Conservation (phyloP, 148 eudicot genomes). For the Persicaria maculosa region DNA sequence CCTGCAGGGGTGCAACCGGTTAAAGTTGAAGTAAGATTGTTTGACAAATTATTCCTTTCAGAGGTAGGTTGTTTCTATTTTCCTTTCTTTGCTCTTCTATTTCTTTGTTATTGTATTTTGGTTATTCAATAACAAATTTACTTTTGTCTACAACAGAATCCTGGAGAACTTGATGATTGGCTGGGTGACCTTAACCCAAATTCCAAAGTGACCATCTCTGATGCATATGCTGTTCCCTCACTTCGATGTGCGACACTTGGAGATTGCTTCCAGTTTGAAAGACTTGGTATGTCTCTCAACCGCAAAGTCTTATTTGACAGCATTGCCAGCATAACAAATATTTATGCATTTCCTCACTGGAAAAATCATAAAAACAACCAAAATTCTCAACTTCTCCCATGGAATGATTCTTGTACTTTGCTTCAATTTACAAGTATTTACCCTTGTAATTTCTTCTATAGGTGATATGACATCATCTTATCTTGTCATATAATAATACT, state of each 20-base stretch:
- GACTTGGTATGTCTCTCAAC: slow-evolving; percentile 52
- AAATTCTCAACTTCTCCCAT: not conserved
- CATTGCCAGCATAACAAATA: too few relatives aligned
- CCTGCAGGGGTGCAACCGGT: slow-evolving; percentile 77
- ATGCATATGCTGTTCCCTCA: slow-evolving; percentile 65
- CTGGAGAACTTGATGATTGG: slow-evolving; percentile 89
- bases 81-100: not conserved
- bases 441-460: not conserved
- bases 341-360: not conserved
- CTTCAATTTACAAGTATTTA: not conserved
- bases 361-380: not conserved
- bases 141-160: slow-evolving; percentile 42
- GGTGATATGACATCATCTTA: not conserved
- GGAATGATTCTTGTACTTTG: not conserved
- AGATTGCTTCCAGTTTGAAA: slow-evolving; percentile 81
- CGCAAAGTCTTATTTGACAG: not conserved
- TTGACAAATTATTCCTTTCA: slow-evolving; percentile 72
- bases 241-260: slow-evolving; percentile 52
- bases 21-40: slow-evolving; percentile 86
- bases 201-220: slow-evolving; percentile 59
- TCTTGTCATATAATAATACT: not conserved
- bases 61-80: slow-evolving; percentile 45
- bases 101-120: not conserved
- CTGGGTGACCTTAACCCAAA: slow-evolving; percentile 71
- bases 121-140: slow-evolving; percentile 6